Conservation (phyloP, 1,284 basidiomycete genomes). For the Phellinidium pouzarii region DNA sequence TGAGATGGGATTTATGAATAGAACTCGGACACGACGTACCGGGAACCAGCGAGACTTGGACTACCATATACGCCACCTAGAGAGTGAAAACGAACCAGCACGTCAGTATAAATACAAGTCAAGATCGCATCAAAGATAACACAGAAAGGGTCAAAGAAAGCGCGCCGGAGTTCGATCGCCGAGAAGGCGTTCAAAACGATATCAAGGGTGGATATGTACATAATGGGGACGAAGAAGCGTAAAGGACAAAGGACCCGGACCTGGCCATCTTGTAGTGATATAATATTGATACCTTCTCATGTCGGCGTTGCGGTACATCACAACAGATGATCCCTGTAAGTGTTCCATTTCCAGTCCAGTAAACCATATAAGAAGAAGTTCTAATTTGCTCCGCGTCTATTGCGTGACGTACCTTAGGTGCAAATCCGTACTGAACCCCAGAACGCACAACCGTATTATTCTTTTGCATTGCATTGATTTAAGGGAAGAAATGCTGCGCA, state of each 20-base stretch:
- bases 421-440: slow-evolving; percentile 62
- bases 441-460: background rate
- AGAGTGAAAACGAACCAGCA: background rate
- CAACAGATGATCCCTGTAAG: slow-evolving; percentile 78
- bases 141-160: background rate
- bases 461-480: background rate
- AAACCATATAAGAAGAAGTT: background rate
- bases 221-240: slow-evolving; percentile 2
- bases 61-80: slow-evolving; percentile 75
- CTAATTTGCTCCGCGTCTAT: background rate
- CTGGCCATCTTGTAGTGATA: slow-evolving; percentile 74
- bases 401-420: slow-evolving; percentile 57
- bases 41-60: slow-evolving; percentile 82
- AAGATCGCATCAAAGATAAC: slow-evolving; percentile 3
- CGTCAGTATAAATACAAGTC: too few species aligned
- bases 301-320: slow-evolving; percentile 81
- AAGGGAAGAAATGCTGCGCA: slow-evolving; percentile 27
- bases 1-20: slow-evolving; percentile 15
- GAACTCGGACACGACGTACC: slow-evolving; percentile 40
- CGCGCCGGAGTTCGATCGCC: background rate
- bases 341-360: background rate
- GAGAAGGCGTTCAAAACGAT: slow-evolving; percentile 9
- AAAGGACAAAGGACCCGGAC: slow-evolving; percentile 29
- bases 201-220: background rate
- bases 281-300: slow-evolving; percentile 82